These are phyloP conservation scores for Strombidium stylifer DNA, from an alignment of 73 alveolate genomes.

Conservation along the genomic window DNA sequence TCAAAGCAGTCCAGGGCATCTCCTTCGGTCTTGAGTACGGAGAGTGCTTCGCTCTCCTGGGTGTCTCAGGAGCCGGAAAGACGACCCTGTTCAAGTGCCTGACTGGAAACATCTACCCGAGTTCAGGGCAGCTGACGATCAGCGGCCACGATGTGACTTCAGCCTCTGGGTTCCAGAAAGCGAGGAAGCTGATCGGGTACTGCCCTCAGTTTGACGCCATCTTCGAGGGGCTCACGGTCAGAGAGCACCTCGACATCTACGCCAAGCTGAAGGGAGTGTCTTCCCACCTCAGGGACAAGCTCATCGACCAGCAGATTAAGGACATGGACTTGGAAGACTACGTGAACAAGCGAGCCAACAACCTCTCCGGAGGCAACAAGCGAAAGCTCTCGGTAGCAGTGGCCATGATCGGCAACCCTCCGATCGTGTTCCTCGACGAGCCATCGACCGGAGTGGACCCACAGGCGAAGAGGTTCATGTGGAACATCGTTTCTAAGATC, in stretches of 20 bases:
- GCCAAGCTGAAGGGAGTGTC: constrained; percentile 94
- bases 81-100: constrained; percentile 96
- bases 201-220: constrained; percentile 98
- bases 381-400: constrained; percentile 98
- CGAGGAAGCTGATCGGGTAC: constrained; percentile 92
- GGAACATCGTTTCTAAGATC: constrained; percentile 95
- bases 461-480: constrained; percentile 96
- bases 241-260: constrained; percentile 94
- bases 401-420: constrained; percentile 99
- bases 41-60: constrained; percentile 97
- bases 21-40: constrained; percentile 93
- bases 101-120: constrained; percentile 89
- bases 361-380: constrained; percentile 96
- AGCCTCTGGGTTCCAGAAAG: constrained; percentile 66
- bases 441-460: constrained; percentile 99
- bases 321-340: constrained; percentile 87
- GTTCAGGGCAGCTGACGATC: constrained; percentile 83
- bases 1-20: constrained; percentile 90
- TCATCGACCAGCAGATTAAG: constrained; percentile 75
- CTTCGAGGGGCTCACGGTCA: constrained; percentile 89
- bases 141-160: constrained; percentile 82
- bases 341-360: constrained; percentile 82
- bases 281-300: constrained; percentile 53
- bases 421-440: constrained; percentile 97
- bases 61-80: constrained; percentile 99